phyloP scores from a whole-genome alignment of 2,329 filamentous ascomycete species.

The Verticillium isaacii region DNA sequence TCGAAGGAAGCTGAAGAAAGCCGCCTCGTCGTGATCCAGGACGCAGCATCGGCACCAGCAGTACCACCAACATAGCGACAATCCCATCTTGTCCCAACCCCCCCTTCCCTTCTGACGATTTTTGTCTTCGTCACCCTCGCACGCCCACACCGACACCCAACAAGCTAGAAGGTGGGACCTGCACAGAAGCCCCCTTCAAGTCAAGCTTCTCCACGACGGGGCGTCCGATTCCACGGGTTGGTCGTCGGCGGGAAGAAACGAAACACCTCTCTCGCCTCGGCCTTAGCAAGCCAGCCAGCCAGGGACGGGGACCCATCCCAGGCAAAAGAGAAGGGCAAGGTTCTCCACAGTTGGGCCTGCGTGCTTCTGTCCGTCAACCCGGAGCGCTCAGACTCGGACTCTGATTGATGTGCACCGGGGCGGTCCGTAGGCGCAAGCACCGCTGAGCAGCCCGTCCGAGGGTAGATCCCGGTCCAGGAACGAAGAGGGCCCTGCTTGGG shows the following conservation, averaged over 20 bases:
- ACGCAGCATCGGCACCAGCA: background rate
- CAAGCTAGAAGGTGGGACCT: background rate
- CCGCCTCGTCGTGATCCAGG: background rate
- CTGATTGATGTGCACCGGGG: conserved; percentile 10
- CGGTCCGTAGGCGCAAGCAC: conserved; percentile 1
- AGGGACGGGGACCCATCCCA: conserved; percentile 7
- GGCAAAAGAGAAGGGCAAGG: background rate
- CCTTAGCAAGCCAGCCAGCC: background rate
- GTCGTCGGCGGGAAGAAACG: background rate
- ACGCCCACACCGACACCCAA: background rate
- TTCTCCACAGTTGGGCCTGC: conserved; percentile 30
- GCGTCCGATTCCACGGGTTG: background rate
- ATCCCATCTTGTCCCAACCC: background rate
- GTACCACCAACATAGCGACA: background rate
- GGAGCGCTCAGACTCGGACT: conserved; percentile 10
- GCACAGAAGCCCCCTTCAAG: background rate
- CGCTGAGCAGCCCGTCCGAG: background rate
- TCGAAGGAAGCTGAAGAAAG: background rate
- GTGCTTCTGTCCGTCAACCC: conserved; percentile 21
- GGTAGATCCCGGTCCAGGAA: background rate
- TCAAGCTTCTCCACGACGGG: background rate
- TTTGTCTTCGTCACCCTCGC: background rate
- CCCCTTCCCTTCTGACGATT: background rate
- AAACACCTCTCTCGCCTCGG: background rate
- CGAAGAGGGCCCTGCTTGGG: background rate